Conservation (phyloP, 2,329 filamentous ascomycete genomes). For the Endoconidiophora polonica region DNA sequence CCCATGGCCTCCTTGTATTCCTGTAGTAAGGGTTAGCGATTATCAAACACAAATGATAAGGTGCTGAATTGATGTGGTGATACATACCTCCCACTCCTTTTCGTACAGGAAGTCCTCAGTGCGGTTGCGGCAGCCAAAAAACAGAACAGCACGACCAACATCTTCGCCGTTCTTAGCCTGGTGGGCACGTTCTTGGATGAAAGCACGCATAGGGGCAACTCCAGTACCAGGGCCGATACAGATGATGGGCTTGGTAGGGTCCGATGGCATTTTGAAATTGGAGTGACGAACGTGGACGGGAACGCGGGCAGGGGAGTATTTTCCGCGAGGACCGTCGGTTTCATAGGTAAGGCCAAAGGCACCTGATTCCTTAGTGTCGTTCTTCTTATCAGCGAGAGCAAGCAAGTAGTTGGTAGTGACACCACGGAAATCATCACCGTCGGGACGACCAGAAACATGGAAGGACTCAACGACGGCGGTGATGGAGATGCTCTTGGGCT, state of each 20-base stretch:
- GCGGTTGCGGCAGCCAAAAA: constrained; percentile 83
- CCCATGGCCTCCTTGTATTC: constrained; percentile 69
- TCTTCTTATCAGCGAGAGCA: constrained; percentile 91
- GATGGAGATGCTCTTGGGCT: constrained; percentile 87
- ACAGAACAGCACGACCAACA: constrained; percentile 76
- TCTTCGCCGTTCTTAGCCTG: constrained; percentile 63
- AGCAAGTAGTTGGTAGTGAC: constrained; percentile 95
- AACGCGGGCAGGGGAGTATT: constrained; percentile 89
- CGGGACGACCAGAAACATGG: constrained; percentile 52
- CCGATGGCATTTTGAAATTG: constrained; percentile 96
- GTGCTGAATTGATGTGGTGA: too few relatives aligned
- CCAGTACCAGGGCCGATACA: constrained; percentile 94
- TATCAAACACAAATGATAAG: not conserved
- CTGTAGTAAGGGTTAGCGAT: constrained; percentile 30
- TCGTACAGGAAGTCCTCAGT: constrained; percentile 88
- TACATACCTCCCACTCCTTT: constrained; percentile 77
- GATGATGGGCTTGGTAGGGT: constrained; percentile 84
- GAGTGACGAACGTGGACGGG: constrained; percentile 94
- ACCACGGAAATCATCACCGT: constrained; percentile 64
- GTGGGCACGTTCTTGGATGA: constrained; percentile 83
- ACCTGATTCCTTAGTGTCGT: constrained; percentile 66
- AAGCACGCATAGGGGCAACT: constrained; percentile 89
- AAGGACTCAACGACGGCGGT: constrained; percentile 87
- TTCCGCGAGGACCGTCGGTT: constrained; percentile 80
- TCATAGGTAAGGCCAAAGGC: constrained; percentile 75